Conservation (phyloP, 805 yeast genomes). For the Kregervanrija fluxuum region DNA sequence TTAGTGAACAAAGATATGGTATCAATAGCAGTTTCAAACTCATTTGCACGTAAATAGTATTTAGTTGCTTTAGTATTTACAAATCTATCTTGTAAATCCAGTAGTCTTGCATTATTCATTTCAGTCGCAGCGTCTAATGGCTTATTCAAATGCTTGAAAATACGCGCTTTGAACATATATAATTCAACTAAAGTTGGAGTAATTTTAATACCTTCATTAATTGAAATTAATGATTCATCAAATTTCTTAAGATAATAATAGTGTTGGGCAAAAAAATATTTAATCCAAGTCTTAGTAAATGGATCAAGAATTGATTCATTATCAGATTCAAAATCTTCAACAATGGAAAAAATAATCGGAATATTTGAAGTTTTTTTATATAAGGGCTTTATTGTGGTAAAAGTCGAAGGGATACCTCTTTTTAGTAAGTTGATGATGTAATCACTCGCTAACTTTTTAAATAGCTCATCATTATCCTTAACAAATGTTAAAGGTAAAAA, state of each 20-base stretch:
- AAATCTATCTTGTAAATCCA: constrained; percentile 87
- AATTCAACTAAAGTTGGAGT: constrained; percentile 85
- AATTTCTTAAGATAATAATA: constrained; percentile 50
- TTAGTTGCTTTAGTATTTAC: constrained; percentile 84
- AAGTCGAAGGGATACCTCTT: constrained; percentile 86
- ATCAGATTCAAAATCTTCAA: constrained; percentile 36
- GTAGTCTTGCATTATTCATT: constrained; percentile 62
- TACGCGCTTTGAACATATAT: constrained; percentile 71
- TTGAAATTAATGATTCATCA: constrained; percentile 44
- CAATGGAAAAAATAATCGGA: constrained; percentile 44
- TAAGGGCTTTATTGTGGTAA: constrained; percentile 76
- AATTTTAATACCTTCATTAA: constrained; percentile 58
- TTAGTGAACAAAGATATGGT: constrained; percentile 76
- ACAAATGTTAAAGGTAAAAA: constrained; percentile 73
- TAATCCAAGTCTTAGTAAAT: constrained; percentile 56
- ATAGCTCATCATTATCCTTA: constrained; percentile 35
- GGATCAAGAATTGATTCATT: constrained; percentile 29
- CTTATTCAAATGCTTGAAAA: constrained; percentile 66
- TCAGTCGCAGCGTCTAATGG: constrained; percentile 51
- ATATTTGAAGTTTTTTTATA: constrained; percentile 42
- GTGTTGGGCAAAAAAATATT: constrained; percentile 75
- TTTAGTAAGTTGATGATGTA: constrained; percentile 59
- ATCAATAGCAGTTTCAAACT: constrained; percentile 66
- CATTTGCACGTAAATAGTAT: constrained; percentile 70
- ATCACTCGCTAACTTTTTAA: constrained; percentile 35